These are phyloP conservation scores for Metschnikowia kofuensis DNA, from an alignment of 805 yeast species.

Conservation along the genomic window DNA sequence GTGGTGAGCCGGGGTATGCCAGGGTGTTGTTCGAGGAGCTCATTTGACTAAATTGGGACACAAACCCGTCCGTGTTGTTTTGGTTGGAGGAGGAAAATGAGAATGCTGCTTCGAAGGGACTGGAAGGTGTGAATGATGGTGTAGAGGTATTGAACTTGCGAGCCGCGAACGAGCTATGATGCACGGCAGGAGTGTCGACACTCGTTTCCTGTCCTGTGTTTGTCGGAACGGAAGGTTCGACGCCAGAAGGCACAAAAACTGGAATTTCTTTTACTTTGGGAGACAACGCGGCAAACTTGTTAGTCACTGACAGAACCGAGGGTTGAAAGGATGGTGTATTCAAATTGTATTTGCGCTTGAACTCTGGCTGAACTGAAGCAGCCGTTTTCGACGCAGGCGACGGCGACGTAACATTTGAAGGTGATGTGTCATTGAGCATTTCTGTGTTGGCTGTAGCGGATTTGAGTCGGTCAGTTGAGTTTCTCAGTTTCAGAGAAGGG, in stretches of 20 bases:
- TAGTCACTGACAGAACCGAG: constrained; percentile 25
- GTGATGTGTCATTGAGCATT: constrained; percentile 1
- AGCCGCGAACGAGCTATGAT: constrained; percentile 7
- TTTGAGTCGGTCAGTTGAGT: constrained; percentile 2
- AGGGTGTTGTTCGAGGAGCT: constrained; percentile 15
- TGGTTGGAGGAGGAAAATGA: constrained; percentile 4
- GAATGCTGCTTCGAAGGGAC: constrained; percentile 12
- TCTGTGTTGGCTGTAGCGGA: constrained; percentile 42
- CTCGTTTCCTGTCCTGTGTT: constrained; percentile 4
- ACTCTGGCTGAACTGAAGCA: constrained; percentile 8
- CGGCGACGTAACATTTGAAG: constrained; percentile 6
- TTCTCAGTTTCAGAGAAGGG: constrained; percentile 1
- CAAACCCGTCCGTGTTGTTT: constrained; percentile 6
- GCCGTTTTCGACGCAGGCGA: constrained; percentile 17
- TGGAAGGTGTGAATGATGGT: constrained; percentile 40
- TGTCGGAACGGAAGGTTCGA: constrained; percentile 10
- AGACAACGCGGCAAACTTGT: constrained; percentile 45
- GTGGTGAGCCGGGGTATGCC: constrained; percentile 3
- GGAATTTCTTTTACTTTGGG: constrained; percentile 49
- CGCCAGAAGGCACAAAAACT: constrained; percentile 46
- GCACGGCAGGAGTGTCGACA: constrained; percentile 12
- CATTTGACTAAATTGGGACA: constrained; percentile 8
- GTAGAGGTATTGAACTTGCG: constrained; percentile 37
- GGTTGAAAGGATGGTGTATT: constrained; percentile 47
- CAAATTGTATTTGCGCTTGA: constrained; percentile 32